Conservation (phyloP, 441 rosid genomes). For the Adansonia grandidieri region DNA sequence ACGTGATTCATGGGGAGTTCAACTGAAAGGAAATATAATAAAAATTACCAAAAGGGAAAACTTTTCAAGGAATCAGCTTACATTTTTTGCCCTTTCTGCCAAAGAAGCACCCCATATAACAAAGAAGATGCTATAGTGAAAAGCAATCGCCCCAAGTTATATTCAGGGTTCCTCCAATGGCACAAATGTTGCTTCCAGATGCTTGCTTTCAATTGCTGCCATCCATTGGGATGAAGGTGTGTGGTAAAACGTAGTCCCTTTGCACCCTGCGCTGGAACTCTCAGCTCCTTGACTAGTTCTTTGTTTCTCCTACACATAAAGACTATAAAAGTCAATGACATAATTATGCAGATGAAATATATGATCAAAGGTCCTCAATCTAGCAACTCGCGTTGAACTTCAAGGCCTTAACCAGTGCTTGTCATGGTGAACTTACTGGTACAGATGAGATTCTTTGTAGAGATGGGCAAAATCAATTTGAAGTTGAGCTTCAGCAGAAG, state of each 20-base stretch:
- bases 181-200: constrained; percentile 64
- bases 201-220: constrained; percentile 36
- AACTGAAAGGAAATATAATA: too few relatives aligned
- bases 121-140: constrained; percentile 36
- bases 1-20: background rate
- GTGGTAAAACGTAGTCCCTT: constrained; percentile 40
- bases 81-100: constrained; percentile 53
- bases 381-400: background rate
- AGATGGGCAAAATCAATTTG: constrained; percentile 35
- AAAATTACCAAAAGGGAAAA: too few relatives aligned
- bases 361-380: background rate
- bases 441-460: constrained; percentile 36
- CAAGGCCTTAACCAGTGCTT: background rate
- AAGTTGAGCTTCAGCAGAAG: constrained; percentile 39
- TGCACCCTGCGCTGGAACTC: constrained; percentile 41
- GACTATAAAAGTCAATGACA: background rate
- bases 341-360: background rate
- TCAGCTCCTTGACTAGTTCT: constrained; percentile 37
- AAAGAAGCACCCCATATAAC: constrained; percentile 43
- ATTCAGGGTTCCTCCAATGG: constrained; percentile 53
- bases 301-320: constrained; percentile 38
- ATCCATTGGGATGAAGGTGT: constrained; percentile 45
- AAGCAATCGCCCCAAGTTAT: constrained; percentile 40
- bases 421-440: constrained; percentile 25
- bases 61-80: constrained; percentile 23